phyloP scores from a whole-genome alignment of 345 rosid genomes.

The sweet orange (Citrus sinensis) region DVS_A1.0 CM039165.1:37799001-37799500 shows the following conservation, averaged over 20 bases:
- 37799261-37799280: constrained; percentile 27
- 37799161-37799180: constrained; percentile 12
- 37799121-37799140: constrained; percentile 47
- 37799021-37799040: not conserved
- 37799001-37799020: not conserved
- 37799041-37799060: not conserved
- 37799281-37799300: not conserved
- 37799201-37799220: constrained; percentile 33
- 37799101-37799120: constrained; percentile 13
- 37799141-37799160: constrained; percentile 41
- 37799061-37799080: not conserved
- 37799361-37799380: not conserved
- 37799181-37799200: constrained; percentile 45
- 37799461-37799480: no score
- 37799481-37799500: no score
- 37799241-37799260: constrained; percentile 40
- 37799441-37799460: no score
- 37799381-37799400: no score
- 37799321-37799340: not conserved
- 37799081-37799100: not conserved
- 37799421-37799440: not conserved
- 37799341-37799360: not conserved
- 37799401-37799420: not conserved
- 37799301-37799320: not conserved
- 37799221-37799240: constrained; percentile 34